Evolutionary conservation across 768 basidiomycete genomes (phyloP), one percentile per base, ranked within the genome.

Genomic region (Rhizopogon sp.): DNA sequence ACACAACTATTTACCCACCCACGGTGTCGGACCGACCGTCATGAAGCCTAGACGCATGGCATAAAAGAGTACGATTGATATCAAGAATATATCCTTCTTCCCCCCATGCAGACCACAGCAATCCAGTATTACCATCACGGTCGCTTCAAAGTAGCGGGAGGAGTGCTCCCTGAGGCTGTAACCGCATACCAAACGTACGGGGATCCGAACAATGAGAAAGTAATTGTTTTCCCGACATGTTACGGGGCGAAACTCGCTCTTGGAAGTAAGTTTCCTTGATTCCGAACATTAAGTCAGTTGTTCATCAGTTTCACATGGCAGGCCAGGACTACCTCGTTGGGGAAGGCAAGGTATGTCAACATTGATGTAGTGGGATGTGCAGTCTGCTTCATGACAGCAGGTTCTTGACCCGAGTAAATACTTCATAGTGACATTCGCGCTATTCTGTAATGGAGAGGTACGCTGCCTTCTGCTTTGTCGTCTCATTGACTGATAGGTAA

Each of bases 371-470:
- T n/a, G 13, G 13, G 17, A 22, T 43, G 25, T 6, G 17, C 2
- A 5, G 6, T 33, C 51, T 41, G 39, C 50, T n/a, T 56, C 13
- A 13, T 28, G 7, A 22, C 41, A 17, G 45, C 56, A 81, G 79
- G 74, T 69, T 7, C 68, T 84, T n/a, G 74, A 82, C 59, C 74
- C 82, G 3, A 66, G 55, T 16, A 77, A 77, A 53, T 83, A 82
- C 60, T 83, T 72, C 53, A 66, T 84, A 10, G 79, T 83, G 11
- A 79, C 81, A 2, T 79, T 83, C 58, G 80, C 78, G 0, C 64
- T 82, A 31, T 84, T 83, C 60, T 81, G 77, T 39, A 80, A 80
- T 56, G 82, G 82, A 64, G 81, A 83, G 75, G 82, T 80, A 53
- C 35, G 72, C 53, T 14, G 20, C 39, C 39, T 16, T 25, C 2